Conservation (phyloP, 495 filamentous ascomycete species). For the Penicilliopsis zonata region DNA sequence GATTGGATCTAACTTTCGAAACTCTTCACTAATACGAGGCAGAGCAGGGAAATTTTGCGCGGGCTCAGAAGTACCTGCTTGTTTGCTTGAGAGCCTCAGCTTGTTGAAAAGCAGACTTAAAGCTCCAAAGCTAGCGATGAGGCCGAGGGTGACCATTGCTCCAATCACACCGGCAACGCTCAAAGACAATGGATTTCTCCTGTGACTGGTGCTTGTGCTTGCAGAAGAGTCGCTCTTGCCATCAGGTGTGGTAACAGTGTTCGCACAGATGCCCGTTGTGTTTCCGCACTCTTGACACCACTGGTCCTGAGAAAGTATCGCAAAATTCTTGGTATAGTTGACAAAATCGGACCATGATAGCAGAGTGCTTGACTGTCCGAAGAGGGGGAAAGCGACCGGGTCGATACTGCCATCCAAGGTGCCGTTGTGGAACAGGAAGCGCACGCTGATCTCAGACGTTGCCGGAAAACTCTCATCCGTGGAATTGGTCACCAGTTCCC, state of each 20-base stretch:
- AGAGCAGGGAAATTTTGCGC: too few species aligned
- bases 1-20: too few species aligned
- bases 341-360: constrained; percentile 34
- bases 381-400: constrained; percentile 30
- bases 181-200: constrained; percentile 18
- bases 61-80: too few species aligned
- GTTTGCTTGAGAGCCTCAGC: constrained; percentile 28
- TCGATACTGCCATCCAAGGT: constrained; percentile 18
- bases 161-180: constrained; percentile 47
- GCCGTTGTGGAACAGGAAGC: constrained; percentile 43
- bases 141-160: constrained; percentile 47
- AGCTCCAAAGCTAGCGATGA: constrained; percentile 35
- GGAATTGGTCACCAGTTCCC: constrained; percentile 39
- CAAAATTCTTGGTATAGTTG: constrained; percentile 23
- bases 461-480: constrained; percentile 22
- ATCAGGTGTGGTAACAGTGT: constrained; percentile 1
- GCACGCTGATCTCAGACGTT: constrained; percentile 25
- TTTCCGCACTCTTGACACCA: constrained; percentile 39
- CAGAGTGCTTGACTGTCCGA: constrained; percentile 17
- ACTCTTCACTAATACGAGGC: too few species aligned
- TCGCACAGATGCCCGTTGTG: constrained; percentile 27
- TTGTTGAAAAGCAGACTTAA: constrained; percentile 32
- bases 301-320: constrained; percentile 21
- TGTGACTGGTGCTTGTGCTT: constrained; percentile 5
- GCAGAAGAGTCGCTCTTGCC: constrained; percentile 2